Evolutionary conservation across 2,329 filamentous ascomycete genomes (phyloP).

Genomic region (Didymosphaeria variabile): DNA sequence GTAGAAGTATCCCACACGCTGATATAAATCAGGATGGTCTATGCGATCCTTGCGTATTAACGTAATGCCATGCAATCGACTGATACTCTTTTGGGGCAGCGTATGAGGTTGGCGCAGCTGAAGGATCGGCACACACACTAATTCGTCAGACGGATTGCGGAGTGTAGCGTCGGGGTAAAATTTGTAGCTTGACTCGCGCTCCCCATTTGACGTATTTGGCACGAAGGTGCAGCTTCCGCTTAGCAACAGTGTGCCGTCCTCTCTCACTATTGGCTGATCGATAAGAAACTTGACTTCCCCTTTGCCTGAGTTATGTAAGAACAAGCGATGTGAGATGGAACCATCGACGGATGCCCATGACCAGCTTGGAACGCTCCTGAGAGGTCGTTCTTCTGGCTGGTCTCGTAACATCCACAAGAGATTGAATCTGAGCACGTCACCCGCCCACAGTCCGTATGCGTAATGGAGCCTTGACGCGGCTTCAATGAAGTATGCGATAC

Average conservation of each 20-base stretch:
- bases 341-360: background rate
- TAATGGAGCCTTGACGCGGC: background rate
- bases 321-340: background rate
- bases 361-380: background rate
- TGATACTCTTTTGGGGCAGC: background rate
- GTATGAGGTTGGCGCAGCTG: background rate
- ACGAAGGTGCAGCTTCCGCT: background rate
- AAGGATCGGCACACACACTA: background rate
- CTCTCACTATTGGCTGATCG: background rate
- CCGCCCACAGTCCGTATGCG: background rate
- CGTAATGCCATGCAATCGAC: background rate
- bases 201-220: background rate
- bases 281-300: background rate
- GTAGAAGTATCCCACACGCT: background rate
- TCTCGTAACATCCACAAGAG: background rate
- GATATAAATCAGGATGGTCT: background rate
- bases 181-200: background rate
- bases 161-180: background rate
- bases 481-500: slow-evolving; percentile 1
- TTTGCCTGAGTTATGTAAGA: background rate
- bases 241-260: background rate
- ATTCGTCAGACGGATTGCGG: too few species aligned
- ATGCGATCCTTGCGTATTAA: background rate
- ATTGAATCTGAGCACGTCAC: background rate
- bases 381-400: background rate